Conservation (phyloP, 73 alveolate genomes). For the Paramecium biaurelia region DNA sequence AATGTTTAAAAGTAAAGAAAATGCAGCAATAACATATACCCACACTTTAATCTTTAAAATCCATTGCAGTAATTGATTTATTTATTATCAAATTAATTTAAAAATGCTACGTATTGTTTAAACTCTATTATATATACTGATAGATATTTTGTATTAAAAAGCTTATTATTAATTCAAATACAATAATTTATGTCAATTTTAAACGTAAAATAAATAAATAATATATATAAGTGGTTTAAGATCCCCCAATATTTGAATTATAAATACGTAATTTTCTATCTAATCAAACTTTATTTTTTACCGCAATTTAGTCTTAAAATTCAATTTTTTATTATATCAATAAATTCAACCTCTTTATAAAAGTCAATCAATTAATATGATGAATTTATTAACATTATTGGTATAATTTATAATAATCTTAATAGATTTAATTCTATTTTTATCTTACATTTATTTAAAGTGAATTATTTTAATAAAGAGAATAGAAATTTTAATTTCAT, state of each 20-base stretch:
- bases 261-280: too few species aligned
- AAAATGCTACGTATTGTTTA: neutral
- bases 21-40: conserved; percentile 9
- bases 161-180: neutral
- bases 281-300: neutral
- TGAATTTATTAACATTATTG: neutral
- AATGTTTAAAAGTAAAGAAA: conserved; percentile 8
- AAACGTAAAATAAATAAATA: neutral
- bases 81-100: neutral
- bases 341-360: neutral
- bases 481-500: too few species aligned
- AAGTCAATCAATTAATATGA: too few species aligned
- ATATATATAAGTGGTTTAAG: neutral
- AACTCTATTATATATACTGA: neutral
- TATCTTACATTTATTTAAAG: too few species aligned
- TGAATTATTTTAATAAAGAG: neutral
- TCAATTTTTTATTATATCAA: too few species aligned
- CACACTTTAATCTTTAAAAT: neutral
- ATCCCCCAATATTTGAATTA: neutral
- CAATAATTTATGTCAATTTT: neutral
- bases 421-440: too few species aligned
- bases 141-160: neutral
- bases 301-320: neutral
- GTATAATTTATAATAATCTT: neutral
- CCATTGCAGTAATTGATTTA: neutral